Evolutionary conservation across 1,284 basidiomycete genomes (phyloP).

Genomic region (Ceratobasidium theobromae): DNA sequence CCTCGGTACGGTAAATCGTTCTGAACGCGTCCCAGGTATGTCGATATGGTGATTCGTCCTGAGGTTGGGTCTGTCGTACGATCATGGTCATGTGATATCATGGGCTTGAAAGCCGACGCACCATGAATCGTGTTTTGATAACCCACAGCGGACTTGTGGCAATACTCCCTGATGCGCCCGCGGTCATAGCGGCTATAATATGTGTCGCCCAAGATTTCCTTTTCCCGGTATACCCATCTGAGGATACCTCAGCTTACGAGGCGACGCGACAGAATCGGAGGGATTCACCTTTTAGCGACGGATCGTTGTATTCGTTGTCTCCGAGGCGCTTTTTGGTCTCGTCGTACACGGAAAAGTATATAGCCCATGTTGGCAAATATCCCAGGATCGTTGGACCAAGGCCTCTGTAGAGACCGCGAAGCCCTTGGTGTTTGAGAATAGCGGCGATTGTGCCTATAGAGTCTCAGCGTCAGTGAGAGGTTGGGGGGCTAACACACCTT

Average conservation of each 20-base stretch:
- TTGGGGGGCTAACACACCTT: conserved; percentile 53
- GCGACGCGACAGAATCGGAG: too few species aligned
- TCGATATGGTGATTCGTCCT: conserved; percentile 72
- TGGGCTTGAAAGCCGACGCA: conserved; percentile 46
- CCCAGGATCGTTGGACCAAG: conserved; percentile 93
- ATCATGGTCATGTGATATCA: not conserved
- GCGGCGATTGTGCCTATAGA: conserved; percentile 65
- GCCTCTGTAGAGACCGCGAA: conserved; percentile 88
- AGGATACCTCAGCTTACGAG: too few species aligned
- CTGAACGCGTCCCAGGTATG: conserved; percentile 85
- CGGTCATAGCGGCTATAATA: conserved; percentile 88
- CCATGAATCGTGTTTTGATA: conserved; percentile 97
- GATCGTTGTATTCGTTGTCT: conserved; percentile 38
- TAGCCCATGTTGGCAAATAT: conserved; percentile 96
- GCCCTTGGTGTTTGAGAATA: conserved; percentile 72
- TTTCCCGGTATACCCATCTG: not conserved
- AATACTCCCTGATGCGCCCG: conserved; percentile 86
- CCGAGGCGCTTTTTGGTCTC: conserved; percentile 83
- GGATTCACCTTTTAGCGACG: conserved; percentile 16
- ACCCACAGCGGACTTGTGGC: conserved; percentile 95
- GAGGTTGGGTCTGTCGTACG: conserved; percentile 64
- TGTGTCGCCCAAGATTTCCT: conserved; percentile 70
- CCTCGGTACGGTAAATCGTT: conserved; percentile 86
- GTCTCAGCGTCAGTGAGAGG: not conserved
- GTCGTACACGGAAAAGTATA: conserved; percentile 98